Conservation (phyloP, 108 stramenopile genomes). For the Nitzschia inconspicua region DNA sequence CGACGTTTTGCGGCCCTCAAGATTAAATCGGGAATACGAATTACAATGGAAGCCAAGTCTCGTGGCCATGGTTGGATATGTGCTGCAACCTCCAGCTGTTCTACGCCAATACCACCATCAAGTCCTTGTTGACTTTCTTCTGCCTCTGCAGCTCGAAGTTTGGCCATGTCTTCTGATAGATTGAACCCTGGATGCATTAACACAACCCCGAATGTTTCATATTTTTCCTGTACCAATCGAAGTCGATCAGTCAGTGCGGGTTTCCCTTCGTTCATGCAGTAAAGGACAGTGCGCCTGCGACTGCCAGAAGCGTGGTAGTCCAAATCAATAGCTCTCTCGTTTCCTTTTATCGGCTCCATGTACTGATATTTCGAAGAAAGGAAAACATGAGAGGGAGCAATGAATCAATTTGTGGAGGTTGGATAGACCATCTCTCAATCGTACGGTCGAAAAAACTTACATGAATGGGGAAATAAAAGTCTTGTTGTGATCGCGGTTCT, state of each 20-base stretch:
- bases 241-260: slow-evolving; percentile 27
- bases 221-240: slow-evolving; percentile 6
- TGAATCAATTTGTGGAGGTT: too few relatives aligned
- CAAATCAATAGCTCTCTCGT: slow-evolving; percentile 45
- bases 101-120: too few relatives aligned
- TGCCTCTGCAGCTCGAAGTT: too few relatives aligned
- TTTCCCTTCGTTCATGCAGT: background rate
- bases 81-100: too few relatives aligned
- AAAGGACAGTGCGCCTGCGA: slow-evolving; percentile 20
- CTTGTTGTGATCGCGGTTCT: slow-evolving; percentile 5
- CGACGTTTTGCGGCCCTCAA: background rate
- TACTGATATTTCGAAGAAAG: too few relatives aligned
- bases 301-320: slow-evolving; percentile 25
- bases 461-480: slow-evolving; percentile 45
- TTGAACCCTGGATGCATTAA: slow-evolving; percentile 10
- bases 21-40: slow-evolving; percentile 32
- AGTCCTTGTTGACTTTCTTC: too few relatives aligned
- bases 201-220: slow-evolving; percentile 19
- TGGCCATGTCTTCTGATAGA: background rate
- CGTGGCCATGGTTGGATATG: slow-evolving; percentile 16
- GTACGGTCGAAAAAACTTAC: too few relatives aligned
- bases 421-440: too few relatives aligned
- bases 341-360: slow-evolving; percentile 43
- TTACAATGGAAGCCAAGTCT: slow-evolving; percentile 26
- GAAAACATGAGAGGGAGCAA: too few relatives aligned